Percentiles rank a stretch among this genome's conserved stretches.
phyloP scores from a whole-genome alignment of 495 filamentous ascomycete genomes.

The Aspergillus cristatus region DNA sequence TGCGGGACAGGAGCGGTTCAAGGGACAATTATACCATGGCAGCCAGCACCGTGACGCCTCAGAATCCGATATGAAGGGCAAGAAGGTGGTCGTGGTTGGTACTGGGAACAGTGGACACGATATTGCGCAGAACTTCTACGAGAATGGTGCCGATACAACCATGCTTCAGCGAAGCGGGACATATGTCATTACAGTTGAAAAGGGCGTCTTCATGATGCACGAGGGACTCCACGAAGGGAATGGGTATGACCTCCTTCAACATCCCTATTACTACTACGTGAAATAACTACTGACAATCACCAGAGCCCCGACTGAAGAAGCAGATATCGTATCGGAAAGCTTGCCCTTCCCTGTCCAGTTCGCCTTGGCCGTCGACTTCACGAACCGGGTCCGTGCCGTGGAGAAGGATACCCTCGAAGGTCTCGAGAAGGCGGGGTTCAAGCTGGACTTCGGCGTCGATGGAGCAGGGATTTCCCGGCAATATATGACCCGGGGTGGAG shows the following conservation, averaged over 20 bases:
- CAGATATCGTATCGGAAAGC: slow-evolving; percentile 48
- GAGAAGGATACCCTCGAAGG: slow-evolving; percentile 52
- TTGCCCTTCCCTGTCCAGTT: slow-evolving; percentile 52
- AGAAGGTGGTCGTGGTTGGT: slow-evolving; percentile 70
- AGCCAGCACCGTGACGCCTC: slow-evolving; percentile 33
- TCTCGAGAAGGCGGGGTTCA: slow-evolving; percentile 57
- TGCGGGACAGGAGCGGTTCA: slow-evolving; percentile 31
- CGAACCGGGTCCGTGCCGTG: slow-evolving; percentile 31
- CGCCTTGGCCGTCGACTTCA: slow-evolving; percentile 42
- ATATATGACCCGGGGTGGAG: slow-evolving; percentile 64
- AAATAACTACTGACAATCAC: too few relatives aligned
- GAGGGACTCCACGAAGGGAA: slow-evolving; percentile 54
- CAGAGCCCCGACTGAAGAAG: slow-evolving; percentile 44
- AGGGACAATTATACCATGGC: slow-evolving; percentile 40
- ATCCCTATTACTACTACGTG: slow-evolving; percentile 1
- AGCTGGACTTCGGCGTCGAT: slow-evolving; percentile 55
- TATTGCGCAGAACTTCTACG: slow-evolving; percentile 73
- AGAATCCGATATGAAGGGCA: slow-evolving; percentile 35
- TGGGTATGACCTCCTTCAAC: slow-evolving; percentile 16
- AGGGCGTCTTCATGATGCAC: slow-evolving; percentile 48
- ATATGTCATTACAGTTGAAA: slow-evolving; percentile 57
- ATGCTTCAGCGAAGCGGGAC: slow-evolving; percentile 73
- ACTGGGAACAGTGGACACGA: slow-evolving; percentile 79
- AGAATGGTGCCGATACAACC: slow-evolving; percentile 65
- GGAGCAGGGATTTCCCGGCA: slow-evolving; percentile 56